Evolutionary conservation across 2,329 filamentous ascomycete species (phyloP).

Genomic region (Raffaelea albimanens): DNA sequence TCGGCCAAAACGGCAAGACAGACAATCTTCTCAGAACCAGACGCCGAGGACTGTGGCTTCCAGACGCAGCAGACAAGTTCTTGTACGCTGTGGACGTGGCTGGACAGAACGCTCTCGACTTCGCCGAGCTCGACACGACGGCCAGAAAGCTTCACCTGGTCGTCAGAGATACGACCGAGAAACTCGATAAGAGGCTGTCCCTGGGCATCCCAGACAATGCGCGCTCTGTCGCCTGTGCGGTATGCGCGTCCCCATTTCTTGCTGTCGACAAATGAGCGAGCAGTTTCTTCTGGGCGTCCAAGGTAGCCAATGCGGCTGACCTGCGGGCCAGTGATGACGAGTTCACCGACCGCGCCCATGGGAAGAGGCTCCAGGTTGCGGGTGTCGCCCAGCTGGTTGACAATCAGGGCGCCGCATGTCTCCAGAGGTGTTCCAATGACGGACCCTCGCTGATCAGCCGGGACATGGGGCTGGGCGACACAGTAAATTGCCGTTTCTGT

Average conservation of each 20-base stretch:
- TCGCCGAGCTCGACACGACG: conserved; percentile 52
- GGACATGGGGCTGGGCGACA: conserved; percentile 11
- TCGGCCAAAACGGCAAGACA: conserved; percentile 45
- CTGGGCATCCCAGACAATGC: conserved; percentile 7
- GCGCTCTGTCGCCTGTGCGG: conserved; percentile 13
- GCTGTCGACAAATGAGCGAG: conserved; percentile 4
- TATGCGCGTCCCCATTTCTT: conserved; percentile 7
- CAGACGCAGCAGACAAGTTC: conserved; percentile 11
- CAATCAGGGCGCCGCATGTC: conserved; percentile 23
- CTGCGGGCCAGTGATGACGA: conserved; percentile 12
- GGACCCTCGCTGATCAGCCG: conserved; percentile 18
- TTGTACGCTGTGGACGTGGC: conserved; percentile 7
- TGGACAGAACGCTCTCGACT: conserved; percentile 13
- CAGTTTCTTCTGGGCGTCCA: conserved; percentile 40
- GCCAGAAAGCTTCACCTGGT: conserved; percentile 54
- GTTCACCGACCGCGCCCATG: conserved; percentile 12
- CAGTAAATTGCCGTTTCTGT: conserved; percentile 17
- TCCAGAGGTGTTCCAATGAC: conserved; percentile 25
- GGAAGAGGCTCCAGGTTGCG: conserved; percentile 8
- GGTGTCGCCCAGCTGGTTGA: conserved; percentile 10
- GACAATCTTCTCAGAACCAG: conserved; percentile 23
- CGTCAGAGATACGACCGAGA: conserved; percentile 42
- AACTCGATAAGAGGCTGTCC: conserved; percentile 31
- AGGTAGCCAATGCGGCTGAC: conserved; percentile 36
- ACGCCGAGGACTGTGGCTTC: background rate